Conservation (phyloP, 2,329 filamentous ascomycete species). For the Aspergillus thermomutatus region DNA sequence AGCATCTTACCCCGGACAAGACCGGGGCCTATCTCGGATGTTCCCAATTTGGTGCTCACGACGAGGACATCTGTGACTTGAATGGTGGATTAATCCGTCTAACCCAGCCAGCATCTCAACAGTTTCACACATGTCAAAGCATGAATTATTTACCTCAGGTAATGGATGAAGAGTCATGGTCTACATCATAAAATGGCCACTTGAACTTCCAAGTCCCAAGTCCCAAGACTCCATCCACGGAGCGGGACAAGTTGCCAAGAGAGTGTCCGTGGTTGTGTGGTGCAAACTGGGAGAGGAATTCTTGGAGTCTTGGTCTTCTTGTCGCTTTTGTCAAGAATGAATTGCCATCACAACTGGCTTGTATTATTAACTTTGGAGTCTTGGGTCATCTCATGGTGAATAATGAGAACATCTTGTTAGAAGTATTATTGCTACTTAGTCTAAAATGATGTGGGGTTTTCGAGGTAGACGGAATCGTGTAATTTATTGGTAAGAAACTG, state of each 20-base stretch:
- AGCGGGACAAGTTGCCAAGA: slow-evolving; percentile 6
- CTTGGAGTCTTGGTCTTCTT: background rate
- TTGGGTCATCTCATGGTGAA: background rate
- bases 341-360: background rate
- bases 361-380: background rate
- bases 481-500: background rate
- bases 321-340: background rate
- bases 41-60: background rate
- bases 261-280: background rate
- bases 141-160: background rate
- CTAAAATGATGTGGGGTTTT: background rate
- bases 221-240: slow-evolving; percentile 6
- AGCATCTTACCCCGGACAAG: background rate
- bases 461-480: background rate
- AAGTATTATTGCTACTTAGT: background rate
- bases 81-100: background rate
- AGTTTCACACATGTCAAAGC: too few species aligned
- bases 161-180: background rate
- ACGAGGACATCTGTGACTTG: background rate
- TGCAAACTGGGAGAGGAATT: background rate
- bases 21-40: background rate
- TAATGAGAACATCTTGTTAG: background rate
- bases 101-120: background rate
- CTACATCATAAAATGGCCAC: background rate
- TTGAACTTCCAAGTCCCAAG: background rate